phyloP scores from a whole-genome alignment of 768 basidiomycete genomes.

The Sarcomyxa edulis region DNA sequence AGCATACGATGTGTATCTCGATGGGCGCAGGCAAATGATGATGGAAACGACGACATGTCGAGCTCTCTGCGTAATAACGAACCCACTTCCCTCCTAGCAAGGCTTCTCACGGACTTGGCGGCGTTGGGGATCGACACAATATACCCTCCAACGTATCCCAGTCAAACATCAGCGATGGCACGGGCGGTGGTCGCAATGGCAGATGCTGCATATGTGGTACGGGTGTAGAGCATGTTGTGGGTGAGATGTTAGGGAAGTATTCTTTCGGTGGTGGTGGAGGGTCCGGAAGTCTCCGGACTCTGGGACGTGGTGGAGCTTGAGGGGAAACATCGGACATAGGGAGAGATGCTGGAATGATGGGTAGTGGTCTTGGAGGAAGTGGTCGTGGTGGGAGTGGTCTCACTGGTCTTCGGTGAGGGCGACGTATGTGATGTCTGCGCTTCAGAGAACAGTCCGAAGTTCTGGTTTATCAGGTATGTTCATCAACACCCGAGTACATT shows the following conservation, averaged over 20 bases:
- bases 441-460: conserved; percentile 5
- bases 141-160: background rate
- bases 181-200: too few relatives aligned
- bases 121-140: background rate
- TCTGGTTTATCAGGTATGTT: background rate
- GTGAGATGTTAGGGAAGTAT: conserved; percentile 3
- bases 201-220: too few relatives aligned
- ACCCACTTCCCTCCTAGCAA: too few relatives aligned
- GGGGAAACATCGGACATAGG: too few relatives aligned
- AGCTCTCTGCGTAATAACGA: too few relatives aligned
- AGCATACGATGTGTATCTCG: too few relatives aligned
- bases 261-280: conserved; percentile 5
- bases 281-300: conserved; percentile 9
- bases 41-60: too few relatives aligned
- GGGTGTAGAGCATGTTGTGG: conserved; percentile 3
- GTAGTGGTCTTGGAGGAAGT: too few relatives aligned
- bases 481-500: background rate
- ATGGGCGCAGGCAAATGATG: too few relatives aligned
- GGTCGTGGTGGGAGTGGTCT: conserved; percentile 9
- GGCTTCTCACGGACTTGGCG: too few relatives aligned
- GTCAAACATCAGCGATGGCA: background rate
- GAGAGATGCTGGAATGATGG: too few relatives aligned
- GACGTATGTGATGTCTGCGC: conserved; percentile 9
- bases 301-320: background rate
- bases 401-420: conserved; percentile 6